These are phyloP conservation scores for Penicillium vulpinum DNA, from an alignment of 2,329 filamentous ascomycete genomes.

Conservation along the genomic window DNA sequence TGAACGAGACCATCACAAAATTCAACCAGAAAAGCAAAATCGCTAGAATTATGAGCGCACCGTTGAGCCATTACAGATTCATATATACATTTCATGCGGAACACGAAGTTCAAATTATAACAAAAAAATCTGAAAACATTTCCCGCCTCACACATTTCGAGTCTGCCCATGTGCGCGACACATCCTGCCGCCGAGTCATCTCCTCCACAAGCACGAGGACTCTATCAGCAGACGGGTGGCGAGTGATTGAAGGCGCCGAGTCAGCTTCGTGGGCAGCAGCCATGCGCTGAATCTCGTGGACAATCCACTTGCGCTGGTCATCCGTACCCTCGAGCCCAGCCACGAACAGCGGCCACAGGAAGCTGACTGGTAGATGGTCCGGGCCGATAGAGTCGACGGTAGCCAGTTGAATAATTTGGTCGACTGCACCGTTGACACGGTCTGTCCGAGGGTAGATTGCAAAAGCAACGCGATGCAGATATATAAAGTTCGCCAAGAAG, in stretches of 20 bases:
- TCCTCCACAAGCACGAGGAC: slow-evolving; percentile 34
- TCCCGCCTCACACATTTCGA: slow-evolving; percentile 36
- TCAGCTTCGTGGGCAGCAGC: slow-evolving; percentile 16
- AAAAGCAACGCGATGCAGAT: slow-evolving; percentile 40
- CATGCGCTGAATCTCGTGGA: slow-evolving; percentile 37
- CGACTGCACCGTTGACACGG: slow-evolving; percentile 36
- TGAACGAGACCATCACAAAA: background rate
- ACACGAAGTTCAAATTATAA: slow-evolving; percentile 29
- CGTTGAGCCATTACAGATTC: background rate
- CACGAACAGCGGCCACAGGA: slow-evolving; percentile 39
- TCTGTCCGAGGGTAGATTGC: slow-evolving; percentile 41
- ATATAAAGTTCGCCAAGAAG: slow-evolving; percentile 39
- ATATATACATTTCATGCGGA: slow-evolving; percentile 1
- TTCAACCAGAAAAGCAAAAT: background rate
- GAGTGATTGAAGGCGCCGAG: slow-evolving; percentile 2
- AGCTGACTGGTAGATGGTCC: slow-evolving; percentile 30
- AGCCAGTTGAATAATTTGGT: slow-evolving; percentile 39
- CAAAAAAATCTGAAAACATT: slow-evolving; percentile 36
- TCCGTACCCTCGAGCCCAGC: slow-evolving; percentile 35
- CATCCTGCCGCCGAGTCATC: slow-evolving; percentile 38
- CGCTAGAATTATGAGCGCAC: background rate
- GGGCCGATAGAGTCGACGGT: slow-evolving; percentile 26
- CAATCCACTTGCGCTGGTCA: slow-evolving; percentile 35
- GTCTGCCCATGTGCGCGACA: slow-evolving; percentile 37
- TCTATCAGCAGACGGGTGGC: slow-evolving; percentile 37